Evolutionary conservation across 306 rosid genomes (phyloP), one percentile per base, ranked within the genome.

Genomic region (Medicago truncatula): DNA sequence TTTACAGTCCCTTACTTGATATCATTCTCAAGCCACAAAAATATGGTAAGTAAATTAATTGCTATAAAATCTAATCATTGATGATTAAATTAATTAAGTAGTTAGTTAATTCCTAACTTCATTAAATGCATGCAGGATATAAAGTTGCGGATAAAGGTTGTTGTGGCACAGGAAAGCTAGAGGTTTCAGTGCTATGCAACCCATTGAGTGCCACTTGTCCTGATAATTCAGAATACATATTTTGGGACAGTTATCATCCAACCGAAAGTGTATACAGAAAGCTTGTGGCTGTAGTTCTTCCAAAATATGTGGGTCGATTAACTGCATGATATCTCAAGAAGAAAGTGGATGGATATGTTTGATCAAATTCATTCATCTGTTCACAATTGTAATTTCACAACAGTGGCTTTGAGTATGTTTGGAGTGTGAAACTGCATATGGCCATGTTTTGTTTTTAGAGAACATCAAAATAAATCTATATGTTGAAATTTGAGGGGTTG

Each of bases 191-290:
- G 2, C 39, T 91, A 40, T 91, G 97, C 67, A 89, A 83, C 68
- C 83, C 69, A 12, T 54, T 79, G 44, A 61, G 54, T 20, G 14
- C 70, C 7, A 83, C 91, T 0, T 91, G 97, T 61, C 20, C 43
- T 0, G 39, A 87, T 75, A 70, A 71, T 7, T 53, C 80, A 0
- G 41, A 84, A 23, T 76, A 85, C 34, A 82, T 91, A 0, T 91
- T 91, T 64, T 91, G 97, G 97, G 97, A 89, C 23, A 91, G 92
- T 75, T 91, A 80, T 78, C 97, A 91, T 80, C 97, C 97, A 20
- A 89, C 92, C 0, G 89, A 91, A 72, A 36, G 20, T n/a, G 78
- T 82, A 4, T 91, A 88, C 75, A 78, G 63, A 23, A 3, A 10
- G 9, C 75, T 91, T 34, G 47, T 86, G 49, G 13, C 0, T 21